These are phyloP conservation scores for Phragmites australis DNA, from an alignment of 176 grass and related monocot species.

Conservation along the genomic window DNA sequence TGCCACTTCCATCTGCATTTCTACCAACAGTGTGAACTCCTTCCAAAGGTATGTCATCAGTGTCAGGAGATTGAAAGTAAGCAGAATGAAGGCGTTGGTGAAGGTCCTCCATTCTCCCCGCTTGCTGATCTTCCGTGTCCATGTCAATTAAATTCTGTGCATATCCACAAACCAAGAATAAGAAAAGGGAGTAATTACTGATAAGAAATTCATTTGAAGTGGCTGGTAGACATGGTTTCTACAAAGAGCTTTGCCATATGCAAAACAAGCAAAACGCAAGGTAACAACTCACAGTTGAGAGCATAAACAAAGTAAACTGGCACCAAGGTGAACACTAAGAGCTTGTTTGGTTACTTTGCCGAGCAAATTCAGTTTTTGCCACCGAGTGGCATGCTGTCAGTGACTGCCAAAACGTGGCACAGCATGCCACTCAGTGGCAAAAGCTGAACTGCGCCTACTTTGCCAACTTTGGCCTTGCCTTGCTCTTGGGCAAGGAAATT, in stretches of 20 bases:
- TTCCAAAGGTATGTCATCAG: conserved; percentile 39
- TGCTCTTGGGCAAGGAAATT: background rate
- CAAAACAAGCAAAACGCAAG: background rate
- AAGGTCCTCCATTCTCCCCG: conserved; percentile 60
- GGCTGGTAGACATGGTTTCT: background rate
- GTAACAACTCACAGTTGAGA: background rate
- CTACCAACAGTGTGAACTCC: background rate
- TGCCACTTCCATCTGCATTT: conserved; percentile 29
- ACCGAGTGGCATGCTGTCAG: no score
- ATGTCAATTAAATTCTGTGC: conserved; percentile 82
- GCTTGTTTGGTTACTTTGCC: background rate
- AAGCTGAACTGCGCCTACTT: no score
- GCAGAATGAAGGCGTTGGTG: conserved; percentile 43
- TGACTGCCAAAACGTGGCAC: no score
- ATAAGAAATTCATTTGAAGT: conserved; percentile 1
- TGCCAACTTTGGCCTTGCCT: background rate
- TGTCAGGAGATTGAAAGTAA: conserved; percentile 60
- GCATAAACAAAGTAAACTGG: background rate
- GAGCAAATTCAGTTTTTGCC: no score
- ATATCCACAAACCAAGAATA: background rate
- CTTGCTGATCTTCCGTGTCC: conserved; percentile 73
- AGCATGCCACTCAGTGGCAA: no score
- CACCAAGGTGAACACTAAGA: background rate
- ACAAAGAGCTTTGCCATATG: background rate
- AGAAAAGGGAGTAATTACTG: background rate